Conservation (phyloP, 441 rosid species). For the Melastoma candidum region DNA sequence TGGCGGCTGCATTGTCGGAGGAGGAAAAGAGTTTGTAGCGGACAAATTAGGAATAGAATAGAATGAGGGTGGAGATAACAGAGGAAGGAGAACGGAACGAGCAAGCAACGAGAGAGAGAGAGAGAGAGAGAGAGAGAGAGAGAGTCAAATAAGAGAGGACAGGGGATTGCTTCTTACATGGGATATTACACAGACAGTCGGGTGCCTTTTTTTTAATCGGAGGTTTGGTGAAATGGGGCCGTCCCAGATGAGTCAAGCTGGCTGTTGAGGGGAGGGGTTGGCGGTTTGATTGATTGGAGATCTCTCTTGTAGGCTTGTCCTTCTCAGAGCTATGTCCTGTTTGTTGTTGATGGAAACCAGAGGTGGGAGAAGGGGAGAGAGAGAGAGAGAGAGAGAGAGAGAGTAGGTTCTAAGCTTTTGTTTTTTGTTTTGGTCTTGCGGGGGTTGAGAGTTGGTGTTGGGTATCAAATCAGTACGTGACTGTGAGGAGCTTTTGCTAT, state of each 20-base stretch:
- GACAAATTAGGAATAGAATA: background rate
- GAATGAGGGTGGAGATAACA: slow-evolving; percentile 12
- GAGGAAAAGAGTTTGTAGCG: background rate
- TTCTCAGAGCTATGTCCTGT: slow-evolving; percentile 16
- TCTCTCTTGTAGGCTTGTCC: slow-evolving; percentile 29
- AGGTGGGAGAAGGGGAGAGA: background rate
- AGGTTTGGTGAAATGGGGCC: slow-evolving; percentile 72
- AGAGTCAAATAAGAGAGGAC: background rate
- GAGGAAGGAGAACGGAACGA: slow-evolving; percentile 22
- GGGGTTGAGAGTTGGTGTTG: too few species aligned
- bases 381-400: too few species aligned
- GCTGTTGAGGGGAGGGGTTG: background rate
- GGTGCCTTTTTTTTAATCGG: slow-evolving; percentile 18
- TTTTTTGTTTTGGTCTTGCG: too few species aligned
- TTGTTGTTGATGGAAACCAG: background rate
- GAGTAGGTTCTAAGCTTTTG: too few species aligned
- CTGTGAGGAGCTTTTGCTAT: too few species aligned
- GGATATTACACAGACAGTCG: background rate
- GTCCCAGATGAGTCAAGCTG: slow-evolving; percentile 41
- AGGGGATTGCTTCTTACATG: slow-evolving; percentile 17
- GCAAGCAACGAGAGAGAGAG: slow-evolving; percentile 17
- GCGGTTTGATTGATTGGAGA: slow-evolving; percentile 18
- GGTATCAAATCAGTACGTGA: too few species aligned
- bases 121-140: too few species aligned
- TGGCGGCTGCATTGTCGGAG: slow-evolving; percentile 38